Conservation (phyloP, 805 yeast genomes). For the Starmerella bombi region DNA sequence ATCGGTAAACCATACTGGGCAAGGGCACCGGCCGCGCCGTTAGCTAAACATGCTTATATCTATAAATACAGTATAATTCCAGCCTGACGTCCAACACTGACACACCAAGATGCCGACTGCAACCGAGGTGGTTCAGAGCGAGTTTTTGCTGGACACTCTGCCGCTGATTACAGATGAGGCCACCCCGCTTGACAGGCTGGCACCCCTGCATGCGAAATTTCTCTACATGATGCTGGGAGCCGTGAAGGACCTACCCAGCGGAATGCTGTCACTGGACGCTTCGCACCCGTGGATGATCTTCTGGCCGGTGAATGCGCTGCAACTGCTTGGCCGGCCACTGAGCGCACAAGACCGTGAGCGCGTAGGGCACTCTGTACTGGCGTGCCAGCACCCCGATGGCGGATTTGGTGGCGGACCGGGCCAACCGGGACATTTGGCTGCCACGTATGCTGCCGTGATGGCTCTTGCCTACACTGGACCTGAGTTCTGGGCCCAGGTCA, state of each 20-base stretch:
- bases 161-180: slow-evolving; percentile 13
- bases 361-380: slow-evolving; percentile 23
- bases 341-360: slow-evolving; percentile 18
- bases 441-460: slow-evolving; percentile 65
- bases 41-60: no score
- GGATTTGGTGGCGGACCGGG: slow-evolving; percentile 81
- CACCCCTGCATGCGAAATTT: slow-evolving; percentile 33
- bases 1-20: no score
- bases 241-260: slow-evolving; percentile 34
- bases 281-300: slow-evolving; percentile 85
- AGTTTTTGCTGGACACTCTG: slow-evolving; percentile 10
- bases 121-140: slow-evolving; percentile 7
- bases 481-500: slow-evolving; percentile 33
- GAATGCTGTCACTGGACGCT: slow-evolving; percentile 55
- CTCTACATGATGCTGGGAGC: slow-evolving; percentile 29
- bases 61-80: no score
- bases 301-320: slow-evolving; percentile 58
- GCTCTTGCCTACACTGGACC: slow-evolving; percentile 43
- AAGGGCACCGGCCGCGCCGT: no score
- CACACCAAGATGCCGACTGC: not conserved
- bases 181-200: not conserved
- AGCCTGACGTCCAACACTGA: no score
- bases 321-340: slow-evolving; percentile 31
- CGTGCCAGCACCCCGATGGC: slow-evolving; percentile 33
- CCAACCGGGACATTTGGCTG: slow-evolving; percentile 74